Percentiles rank a stretch among this genome's conserved stretches.
These are phyloP conservation scores for Digitaria exilis DNA, from an alignment of 202 grass and related monocot species.

Conservation along the genomic window DNA sequence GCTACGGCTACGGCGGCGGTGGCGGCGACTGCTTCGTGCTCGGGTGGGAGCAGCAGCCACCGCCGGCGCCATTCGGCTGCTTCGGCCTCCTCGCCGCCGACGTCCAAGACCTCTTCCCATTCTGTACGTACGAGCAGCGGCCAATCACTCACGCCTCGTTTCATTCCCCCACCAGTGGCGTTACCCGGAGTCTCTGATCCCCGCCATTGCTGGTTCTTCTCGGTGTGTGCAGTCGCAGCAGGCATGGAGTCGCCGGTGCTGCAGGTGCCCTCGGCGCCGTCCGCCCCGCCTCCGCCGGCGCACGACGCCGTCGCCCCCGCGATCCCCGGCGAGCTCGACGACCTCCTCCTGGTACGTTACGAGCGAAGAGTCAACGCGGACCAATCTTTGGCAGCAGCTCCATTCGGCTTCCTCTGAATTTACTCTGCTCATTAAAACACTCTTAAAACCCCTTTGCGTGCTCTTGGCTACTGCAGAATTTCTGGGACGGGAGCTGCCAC, in stretches of 20 bases:
- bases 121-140: constrained; percentile 29
- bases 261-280: not conserved
- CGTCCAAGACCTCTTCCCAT: constrained; percentile 50
- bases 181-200: not conserved
- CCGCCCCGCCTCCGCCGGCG: not conserved
- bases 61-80: constrained; percentile 24
- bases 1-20: constrained; percentile 23
- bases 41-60: constrained; percentile 35
- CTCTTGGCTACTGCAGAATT: constrained; percentile 43
- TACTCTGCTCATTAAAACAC: not conserved
- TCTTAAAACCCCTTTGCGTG: not conserved
- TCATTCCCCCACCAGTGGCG: not conserved
- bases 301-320: constrained; percentile 1
- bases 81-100: constrained; percentile 38
- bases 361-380: not conserved
- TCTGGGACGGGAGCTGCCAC: constrained; percentile 63
- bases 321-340: constrained; percentile 45
- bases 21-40: constrained; percentile 35
- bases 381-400: not conserved
- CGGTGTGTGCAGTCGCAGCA: constrained; percentile 28
- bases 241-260: constrained; percentile 27
- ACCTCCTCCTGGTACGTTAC: constrained; percentile 43
- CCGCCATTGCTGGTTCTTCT: not conserved
- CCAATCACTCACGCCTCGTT: not conserved
- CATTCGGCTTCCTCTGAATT: not conserved